phyloP scores from a whole-genome alignment of 2,329 filamentous ascomycete species.

The Aureobasidium lini region DNA sequence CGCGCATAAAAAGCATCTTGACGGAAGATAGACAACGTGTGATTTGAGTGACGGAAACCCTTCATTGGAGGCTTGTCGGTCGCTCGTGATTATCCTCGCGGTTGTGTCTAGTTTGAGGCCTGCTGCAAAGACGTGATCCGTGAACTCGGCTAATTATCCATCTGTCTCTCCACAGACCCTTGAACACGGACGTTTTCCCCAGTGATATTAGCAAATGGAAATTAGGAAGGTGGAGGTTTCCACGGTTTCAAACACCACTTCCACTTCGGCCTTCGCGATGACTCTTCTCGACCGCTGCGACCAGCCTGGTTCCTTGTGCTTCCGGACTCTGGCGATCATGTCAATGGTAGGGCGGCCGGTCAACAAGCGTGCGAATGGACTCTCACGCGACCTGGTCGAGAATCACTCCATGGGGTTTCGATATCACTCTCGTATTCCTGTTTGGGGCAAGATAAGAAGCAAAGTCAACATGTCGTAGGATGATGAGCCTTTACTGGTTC shows the following conservation, averaged over 20 bases:
- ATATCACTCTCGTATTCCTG: background rate
- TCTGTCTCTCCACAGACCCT: background rate
- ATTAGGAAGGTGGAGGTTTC: background rate
- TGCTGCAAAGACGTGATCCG: background rate
- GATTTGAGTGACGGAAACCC: background rate
- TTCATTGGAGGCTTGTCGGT: background rate
- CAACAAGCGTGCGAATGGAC: background rate
- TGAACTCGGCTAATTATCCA: background rate
- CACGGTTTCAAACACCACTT: background rate
- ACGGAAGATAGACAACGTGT: background rate
- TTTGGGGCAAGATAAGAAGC: constrained; percentile 2
- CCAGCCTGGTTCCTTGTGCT: background rate
- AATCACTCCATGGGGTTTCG: background rate
- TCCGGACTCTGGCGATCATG: background rate
- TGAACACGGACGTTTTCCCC: constrained; percentile 5
- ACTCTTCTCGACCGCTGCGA: background rate
- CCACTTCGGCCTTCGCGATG: background rate
- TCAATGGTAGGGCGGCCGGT: background rate
- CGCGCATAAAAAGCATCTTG: constrained; percentile 12
- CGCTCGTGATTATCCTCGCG: background rate
- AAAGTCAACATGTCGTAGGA: background rate
- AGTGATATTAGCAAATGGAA: constrained; percentile 12
- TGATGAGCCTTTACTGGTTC: background rate
- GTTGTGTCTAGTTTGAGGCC: background rate
- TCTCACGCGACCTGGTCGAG: background rate